Conservation (phyloP, 1,284 basidiomycete species). For the Thecaphora thlaspeos region DNA sequence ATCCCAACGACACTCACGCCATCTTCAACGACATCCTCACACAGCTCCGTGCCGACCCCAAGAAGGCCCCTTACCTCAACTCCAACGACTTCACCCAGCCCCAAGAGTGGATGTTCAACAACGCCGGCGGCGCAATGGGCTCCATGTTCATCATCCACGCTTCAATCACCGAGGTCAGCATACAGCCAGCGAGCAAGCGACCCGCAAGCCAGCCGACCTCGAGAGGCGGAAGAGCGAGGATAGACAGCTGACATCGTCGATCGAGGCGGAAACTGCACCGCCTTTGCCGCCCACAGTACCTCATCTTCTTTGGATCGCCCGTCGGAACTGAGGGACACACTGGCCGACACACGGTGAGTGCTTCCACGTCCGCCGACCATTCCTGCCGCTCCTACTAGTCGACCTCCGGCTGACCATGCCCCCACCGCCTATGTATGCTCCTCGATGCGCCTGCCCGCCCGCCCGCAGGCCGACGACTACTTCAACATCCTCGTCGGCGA, state of each 20-base stretch:
- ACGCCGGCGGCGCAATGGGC: slow-evolving; percentile 96
- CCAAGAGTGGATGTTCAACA: slow-evolving; percentile 94
- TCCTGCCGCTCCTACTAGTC: too few species aligned
- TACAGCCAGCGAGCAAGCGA: not conserved
- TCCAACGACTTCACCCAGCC: slow-evolving; percentile 38
- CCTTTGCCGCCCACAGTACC: slow-evolving; percentile 53
- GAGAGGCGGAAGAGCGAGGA: too few species aligned
- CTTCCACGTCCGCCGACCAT: too few species aligned
- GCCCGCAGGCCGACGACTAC: slow-evolving; percentile 88
- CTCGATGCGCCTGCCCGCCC: too few species aligned
- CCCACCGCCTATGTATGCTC: too few species aligned
- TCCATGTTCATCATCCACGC: slow-evolving; percentile 97
- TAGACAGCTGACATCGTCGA: too few species aligned
- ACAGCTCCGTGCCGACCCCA: slow-evolving; percentile 41
- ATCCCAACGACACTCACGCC: slow-evolving; percentile 43
- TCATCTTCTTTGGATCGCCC: slow-evolving; percentile 87
- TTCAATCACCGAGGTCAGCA: slow-evolving; percentile 71
- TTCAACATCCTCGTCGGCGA: slow-evolving; percentile 92
- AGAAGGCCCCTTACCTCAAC: slow-evolving; percentile 46
- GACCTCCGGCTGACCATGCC: too few species aligned
- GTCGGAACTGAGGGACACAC: slow-evolving; percentile 94
- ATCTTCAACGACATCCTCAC: slow-evolving; percentile 52
- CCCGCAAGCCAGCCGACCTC: too few species aligned
- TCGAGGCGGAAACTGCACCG: too few species aligned
- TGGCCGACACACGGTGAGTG: slow-evolving; percentile 72